These are phyloP conservation scores for Eutypella sp. DNA, from an alignment of 2,329 filamentous ascomycete genomes.

Conservation along the genomic window DNA sequence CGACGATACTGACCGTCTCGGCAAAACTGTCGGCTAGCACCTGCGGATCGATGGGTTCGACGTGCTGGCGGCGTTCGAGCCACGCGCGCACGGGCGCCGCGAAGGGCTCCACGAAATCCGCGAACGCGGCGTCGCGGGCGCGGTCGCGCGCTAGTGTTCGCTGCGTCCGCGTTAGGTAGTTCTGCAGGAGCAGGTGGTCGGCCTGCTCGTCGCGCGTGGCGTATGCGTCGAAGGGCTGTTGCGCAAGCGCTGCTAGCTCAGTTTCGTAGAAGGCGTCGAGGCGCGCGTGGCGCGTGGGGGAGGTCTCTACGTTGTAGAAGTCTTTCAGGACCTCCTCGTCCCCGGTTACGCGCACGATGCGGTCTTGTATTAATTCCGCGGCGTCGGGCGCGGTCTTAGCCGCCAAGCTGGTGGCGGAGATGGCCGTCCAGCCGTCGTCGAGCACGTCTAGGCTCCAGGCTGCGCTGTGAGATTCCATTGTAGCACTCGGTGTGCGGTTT, in stretches of 20 bases:
- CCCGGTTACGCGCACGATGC: conserved; percentile 37
- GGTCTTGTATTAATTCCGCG: conserved; percentile 26
- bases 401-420: not conserved
- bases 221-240: conserved; percentile 29
- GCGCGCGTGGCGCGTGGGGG: conserved; percentile 32
- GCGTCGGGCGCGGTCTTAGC: not conserved
- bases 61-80: conserved; percentile 43
- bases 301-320: conserved; percentile 46
- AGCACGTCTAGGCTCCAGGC: not conserved
- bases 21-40: conserved; percentile 38
- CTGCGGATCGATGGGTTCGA: conserved; percentile 38
- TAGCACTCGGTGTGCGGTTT: not conserved
- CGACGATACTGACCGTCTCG: conserved; percentile 28
- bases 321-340: conserved; percentile 42
- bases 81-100: conserved; percentile 35
- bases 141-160: conserved; percentile 36
- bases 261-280: conserved; percentile 36
- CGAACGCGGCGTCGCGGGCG: conserved; percentile 30
- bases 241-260: conserved; percentile 34
- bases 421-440: not conserved
- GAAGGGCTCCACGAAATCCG: conserved; percentile 39
- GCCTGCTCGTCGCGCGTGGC: conserved; percentile 41
- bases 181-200: conserved; percentile 46
- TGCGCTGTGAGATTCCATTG: not conserved
- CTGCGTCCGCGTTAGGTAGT: conserved; percentile 34